A percentile compares a stretch with the other conserved stretches of the same genome.
phyloP scores from a whole-genome alignment of 148 eudicot species.

The Camellia granthamiana region DNA sequence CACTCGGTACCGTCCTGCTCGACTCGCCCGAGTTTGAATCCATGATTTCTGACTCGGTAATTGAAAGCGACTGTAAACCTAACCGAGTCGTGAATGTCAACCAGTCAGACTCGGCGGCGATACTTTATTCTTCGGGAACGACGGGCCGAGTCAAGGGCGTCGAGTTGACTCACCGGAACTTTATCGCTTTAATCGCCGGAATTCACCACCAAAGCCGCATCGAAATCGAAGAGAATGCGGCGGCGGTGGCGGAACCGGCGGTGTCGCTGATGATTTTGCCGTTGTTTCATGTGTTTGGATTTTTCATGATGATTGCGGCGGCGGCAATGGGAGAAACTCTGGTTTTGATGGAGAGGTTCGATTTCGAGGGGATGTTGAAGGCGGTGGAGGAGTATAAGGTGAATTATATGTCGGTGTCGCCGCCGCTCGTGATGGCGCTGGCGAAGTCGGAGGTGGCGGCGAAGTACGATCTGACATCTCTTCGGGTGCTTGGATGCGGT shows the following conservation, averaged over 20 bases:
- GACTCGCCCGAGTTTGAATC: slow-evolving; percentile 59
- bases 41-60: slow-evolving; percentile 18
- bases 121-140: slow-evolving; percentile 82
- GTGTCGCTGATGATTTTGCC: slow-evolving; percentile 59
- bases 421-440: slow-evolving; percentile 78
- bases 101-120: slow-evolving; percentile 63
- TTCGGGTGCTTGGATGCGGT: slow-evolving; percentile 54
- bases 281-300: slow-evolving; percentile 85
- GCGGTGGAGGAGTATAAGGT: slow-evolving; percentile 74
- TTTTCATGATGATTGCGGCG: slow-evolving; percentile 64
- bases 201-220: slow-evolving; percentile 15
- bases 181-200: slow-evolving; percentile 43
- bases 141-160: slow-evolving; percentile 91
- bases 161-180: slow-evolving; percentile 65
- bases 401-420: slow-evolving; percentile 78
- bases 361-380: slow-evolving; percentile 64
- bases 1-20: slow-evolving; percentile 29
- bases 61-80: neutral
- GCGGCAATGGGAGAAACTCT: slow-evolving; percentile 56
- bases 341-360: slow-evolving; percentile 73
- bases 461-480: slow-evolving; percentile 72
- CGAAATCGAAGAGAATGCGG: slow-evolving; percentile 1
- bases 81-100: slow-evolving; percentile 3
- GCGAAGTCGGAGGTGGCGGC: slow-evolving; percentile 60
- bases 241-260: slow-evolving; percentile 27